Evolutionary conservation across 2,329 filamentous ascomycete genomes (phyloP).

Genomic region (Arthrobotrys sinensis): DNA sequence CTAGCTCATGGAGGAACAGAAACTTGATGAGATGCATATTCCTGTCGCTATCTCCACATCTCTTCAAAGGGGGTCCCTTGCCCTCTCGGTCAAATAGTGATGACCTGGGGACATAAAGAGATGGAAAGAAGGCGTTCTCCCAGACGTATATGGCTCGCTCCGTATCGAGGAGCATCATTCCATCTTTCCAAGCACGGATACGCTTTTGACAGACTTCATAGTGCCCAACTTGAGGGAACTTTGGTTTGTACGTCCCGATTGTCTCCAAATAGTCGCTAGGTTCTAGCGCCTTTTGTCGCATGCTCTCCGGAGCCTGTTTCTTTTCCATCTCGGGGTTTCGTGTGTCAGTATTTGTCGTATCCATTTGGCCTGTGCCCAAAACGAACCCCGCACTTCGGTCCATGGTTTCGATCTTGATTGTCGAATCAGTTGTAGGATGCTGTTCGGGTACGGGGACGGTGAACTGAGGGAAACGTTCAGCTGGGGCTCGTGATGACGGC

Average conservation of each 20-base stretch:
- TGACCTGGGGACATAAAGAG: conserved; percentile 34
- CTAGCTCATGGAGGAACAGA: background rate
- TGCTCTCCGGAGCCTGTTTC: background rate
- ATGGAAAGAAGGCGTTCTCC: conserved; percentile 56
- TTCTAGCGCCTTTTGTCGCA: background rate
- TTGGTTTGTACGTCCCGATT: conserved; percentile 25
- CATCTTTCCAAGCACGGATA: conserved; percentile 38
- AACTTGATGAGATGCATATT: conserved; percentile 17
- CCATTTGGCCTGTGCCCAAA: too few relatives aligned
- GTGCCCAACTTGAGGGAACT: conserved; percentile 26
- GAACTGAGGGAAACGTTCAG: too few relatives aligned
- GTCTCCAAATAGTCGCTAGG: conserved; percentile 23
- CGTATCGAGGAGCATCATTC: conserved; percentile 36
- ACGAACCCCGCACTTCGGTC: too few relatives aligned
- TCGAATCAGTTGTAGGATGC: too few relatives aligned
- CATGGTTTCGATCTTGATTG: too few relatives aligned
- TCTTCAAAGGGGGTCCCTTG: background rate
- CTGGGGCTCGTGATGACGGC: too few relatives aligned
- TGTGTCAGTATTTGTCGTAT: background rate
- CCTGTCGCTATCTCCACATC: background rate
- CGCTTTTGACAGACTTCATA: conserved; percentile 45
- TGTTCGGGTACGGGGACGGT: too few relatives aligned
- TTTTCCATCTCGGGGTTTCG: too few relatives aligned
- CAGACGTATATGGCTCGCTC: conserved; percentile 35
- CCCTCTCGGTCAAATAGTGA: conserved; percentile 9